These are phyloP conservation scores for Paecilomyces dactylethromorphus DNA, from an alignment of 2,329 filamentous ascomycete species.

Conservation along the genomic window DNA sequence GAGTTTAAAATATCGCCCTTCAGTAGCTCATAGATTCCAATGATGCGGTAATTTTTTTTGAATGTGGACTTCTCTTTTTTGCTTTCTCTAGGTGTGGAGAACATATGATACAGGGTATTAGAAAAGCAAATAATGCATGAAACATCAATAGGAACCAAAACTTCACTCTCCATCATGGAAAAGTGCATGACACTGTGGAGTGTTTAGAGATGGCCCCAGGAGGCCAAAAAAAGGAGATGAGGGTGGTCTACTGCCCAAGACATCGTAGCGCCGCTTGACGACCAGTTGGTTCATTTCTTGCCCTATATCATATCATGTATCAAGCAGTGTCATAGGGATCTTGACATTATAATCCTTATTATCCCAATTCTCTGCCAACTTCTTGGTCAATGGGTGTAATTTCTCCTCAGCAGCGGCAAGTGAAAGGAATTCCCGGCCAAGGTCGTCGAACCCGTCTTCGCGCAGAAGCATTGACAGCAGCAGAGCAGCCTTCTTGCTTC, in stretches of 20 bases:
- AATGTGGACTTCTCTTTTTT: not conserved
- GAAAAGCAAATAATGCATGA: not conserved
- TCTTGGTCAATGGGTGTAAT: constrained; percentile 4
- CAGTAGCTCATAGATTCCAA: not conserved
- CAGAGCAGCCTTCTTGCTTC: constrained; percentile 15
- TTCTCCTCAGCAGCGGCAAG: constrained; percentile 6
- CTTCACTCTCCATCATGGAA: not conserved
- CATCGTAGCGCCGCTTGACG: not conserved
- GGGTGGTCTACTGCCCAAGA: not conserved
- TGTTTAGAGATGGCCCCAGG: not conserved
- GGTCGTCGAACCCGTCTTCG: constrained; percentile 13
- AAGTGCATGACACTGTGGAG: not conserved
- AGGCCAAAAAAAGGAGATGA: not conserved
- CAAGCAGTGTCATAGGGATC: constrained; percentile 13
- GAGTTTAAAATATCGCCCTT: not conserved
- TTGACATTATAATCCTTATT: constrained; percentile 10
- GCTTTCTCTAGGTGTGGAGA: not conserved
- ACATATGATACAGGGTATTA: not conserved
- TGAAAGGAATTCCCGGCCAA: constrained; percentile 12
- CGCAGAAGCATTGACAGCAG: constrained; percentile 22
- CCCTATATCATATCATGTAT: constrained; percentile 8
- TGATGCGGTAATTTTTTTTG: not conserved
- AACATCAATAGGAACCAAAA: not conserved
- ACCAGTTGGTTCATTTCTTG: not conserved
- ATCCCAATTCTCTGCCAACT: constrained; percentile 16